A percentile compares a stretch with the other conserved stretches of the same genome.
These are phyloP conservation scores for Aspergillus avenaceus DNA, from an alignment of 495 filamentous ascomycete genomes.

Conservation along the genomic window DNA sequence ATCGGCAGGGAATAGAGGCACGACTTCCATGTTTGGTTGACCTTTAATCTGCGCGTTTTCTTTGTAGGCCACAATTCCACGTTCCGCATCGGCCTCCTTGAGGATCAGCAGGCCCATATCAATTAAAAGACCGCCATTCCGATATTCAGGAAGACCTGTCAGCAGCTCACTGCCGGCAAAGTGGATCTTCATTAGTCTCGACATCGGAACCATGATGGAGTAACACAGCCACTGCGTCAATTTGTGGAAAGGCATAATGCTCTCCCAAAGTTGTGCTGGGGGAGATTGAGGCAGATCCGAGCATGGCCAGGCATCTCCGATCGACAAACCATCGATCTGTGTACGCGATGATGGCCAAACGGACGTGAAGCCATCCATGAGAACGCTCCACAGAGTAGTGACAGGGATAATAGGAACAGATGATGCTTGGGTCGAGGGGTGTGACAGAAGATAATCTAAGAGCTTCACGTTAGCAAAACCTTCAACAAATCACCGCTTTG, in stretches of 20 bases:
- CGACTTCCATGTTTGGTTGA: constrained; percentile 64
- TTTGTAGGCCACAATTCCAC: constrained; percentile 66
- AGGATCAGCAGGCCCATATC: constrained; percentile 61
- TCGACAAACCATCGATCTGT: constrained; percentile 78
- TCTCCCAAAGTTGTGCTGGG: constrained; percentile 79
- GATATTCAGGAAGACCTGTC: constrained; percentile 66
- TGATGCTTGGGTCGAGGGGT: constrained; percentile 80
- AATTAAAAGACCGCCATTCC: constrained; percentile 66
- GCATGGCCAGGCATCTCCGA: constrained; percentile 95
- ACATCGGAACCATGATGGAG: constrained; percentile 69
- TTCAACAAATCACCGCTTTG: not conserved
- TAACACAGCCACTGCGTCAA: constrained; percentile 73
- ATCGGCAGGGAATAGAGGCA: constrained; percentile 58
- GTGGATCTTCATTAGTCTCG: constrained; percentile 56
- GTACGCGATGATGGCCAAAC: constrained; percentile 92
- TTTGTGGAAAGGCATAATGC: constrained; percentile 83
- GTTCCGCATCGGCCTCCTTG: constrained; percentile 52
- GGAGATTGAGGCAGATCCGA: constrained; percentile 71
- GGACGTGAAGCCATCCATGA: constrained; percentile 80
- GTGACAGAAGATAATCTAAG: constrained; percentile 85
- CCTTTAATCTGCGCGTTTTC: constrained; percentile 71
- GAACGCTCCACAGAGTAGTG: constrained; percentile 84
- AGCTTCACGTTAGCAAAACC: constrained; percentile 5
- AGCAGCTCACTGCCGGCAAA: constrained; percentile 60
- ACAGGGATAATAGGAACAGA: constrained; percentile 83